Base-by-base conservation (phyloP, 768 basidiomycete genomes). In the Sistotremastrum niveocremeum region DNA sequence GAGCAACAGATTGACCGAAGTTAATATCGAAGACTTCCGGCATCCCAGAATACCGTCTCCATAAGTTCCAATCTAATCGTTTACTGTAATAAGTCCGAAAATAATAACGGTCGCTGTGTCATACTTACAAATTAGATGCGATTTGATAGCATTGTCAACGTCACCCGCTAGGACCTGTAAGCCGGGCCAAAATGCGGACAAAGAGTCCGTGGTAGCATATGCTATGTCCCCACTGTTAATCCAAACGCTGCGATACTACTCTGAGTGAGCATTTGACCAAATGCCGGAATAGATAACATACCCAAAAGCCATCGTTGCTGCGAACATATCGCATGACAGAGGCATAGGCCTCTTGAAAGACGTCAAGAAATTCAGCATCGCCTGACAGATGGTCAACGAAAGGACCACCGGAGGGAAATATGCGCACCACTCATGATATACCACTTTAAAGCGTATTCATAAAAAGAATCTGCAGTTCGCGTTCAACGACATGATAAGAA, bases 161-260 rank as follows among this genome's bases (percentile, higher is more conserved):
- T 95, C 86, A 12, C 85, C 86, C 3, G 79, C 78, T 8, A 89
- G 64, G 7, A 91, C 84, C 63, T 95, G 94, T 10, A 97, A 68
- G 20, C 93, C 95, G n/a, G 94, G 89, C 79, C 93, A 90, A 61
- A 98, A 99, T 1, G 95, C 91, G 2, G 90, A 88, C 10, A 99
- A 66, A 2, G 90, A 95, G 60, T 99, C 95, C n/a, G 94, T 68
- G n/a, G 80, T 83, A 39, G 71, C 65, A 56, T 81, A 86, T 5
- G 79, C 70, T 4, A 77, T 67, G 49, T 86, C 81, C 12, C 93
- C 89, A 31, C 67, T 76, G 42, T 76, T 65, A 64, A 91, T 84
- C 48, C 87, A 77, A n/a, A 91, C 78, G 28, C 73, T 78, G 39
- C 86, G 84, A 67, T 81, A 97, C 93, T 20, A 20, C 20, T 20